Conservation (phyloP, 371 early-diverging fungal species). For the Mortierella sp. region DNA sequence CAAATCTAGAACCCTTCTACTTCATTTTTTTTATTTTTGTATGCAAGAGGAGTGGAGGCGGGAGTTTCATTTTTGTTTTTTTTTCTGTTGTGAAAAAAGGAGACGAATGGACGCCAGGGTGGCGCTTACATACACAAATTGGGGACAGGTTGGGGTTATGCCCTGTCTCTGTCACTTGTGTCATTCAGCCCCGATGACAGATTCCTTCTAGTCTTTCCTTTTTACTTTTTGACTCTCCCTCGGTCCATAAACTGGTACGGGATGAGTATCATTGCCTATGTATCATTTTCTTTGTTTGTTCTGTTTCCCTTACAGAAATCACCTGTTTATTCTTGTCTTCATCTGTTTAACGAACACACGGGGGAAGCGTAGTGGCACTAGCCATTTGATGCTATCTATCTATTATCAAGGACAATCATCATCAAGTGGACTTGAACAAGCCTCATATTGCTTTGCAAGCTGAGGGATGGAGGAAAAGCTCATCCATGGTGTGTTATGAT, state of each 20-base stretch:
- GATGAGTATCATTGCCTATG: background rate
- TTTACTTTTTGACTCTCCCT: background rate
- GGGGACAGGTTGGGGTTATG: background rate
- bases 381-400: background rate
- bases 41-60: background rate
- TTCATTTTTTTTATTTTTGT: too few species aligned
- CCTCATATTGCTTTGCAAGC: background rate
- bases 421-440: too few species aligned
- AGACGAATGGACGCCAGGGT: background rate
- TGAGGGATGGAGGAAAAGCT: background rate
- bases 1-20: background rate
- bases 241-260: background rate
- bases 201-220: background rate
- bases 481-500: background rate
- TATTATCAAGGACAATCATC: too few species aligned
- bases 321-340: background rate
- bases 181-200: background rate
- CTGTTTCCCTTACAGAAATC: background rate
- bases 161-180: background rate
- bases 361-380: background rate
- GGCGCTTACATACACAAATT: constrained; percentile 4
- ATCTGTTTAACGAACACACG: constrained; percentile 3
- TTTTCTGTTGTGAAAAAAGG: background rate
- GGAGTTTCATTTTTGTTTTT: background rate
- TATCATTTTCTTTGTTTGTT: background rate